Base-by-base conservation (phyloP, 805 yeast species). In the Hanseniaspora clermontiae region DNA sequence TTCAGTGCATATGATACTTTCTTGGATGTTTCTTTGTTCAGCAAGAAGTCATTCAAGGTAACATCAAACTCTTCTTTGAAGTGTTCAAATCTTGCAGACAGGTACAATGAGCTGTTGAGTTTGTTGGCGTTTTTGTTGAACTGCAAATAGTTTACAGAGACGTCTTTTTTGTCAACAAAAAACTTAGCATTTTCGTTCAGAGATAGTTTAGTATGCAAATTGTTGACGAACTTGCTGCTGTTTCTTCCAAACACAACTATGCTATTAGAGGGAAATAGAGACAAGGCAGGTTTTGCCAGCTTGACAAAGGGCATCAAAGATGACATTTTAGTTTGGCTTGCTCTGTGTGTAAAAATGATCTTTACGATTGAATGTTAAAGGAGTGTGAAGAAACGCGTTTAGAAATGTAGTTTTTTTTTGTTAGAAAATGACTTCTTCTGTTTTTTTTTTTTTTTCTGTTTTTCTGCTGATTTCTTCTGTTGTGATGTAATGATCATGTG, bases 61-160 rank as follows among this genome's bases (percentile, higher is more conserved):
- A 53, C 82, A 66, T 91, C 96, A 60, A 84, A 82, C 58, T 80
- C 88, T 60, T 91, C 97, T 59, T 90, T 84, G 66, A 79, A 87
- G 56, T 80, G 80, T 69, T 91, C 98, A 65, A 87, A 91, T 53
- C 98, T 70, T 0, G 97, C 96, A 52, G 95, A 82, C 38, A 91
- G 63, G 71, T 90, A 95, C 0, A 89, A 86, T 15, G 81, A 71
- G 14, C 19, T 31, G 17, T 53, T 53, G 1, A 53, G 29, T 5
- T 39, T 45, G 29, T 53, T 53, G 4, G 17, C 5, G n/a, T 53
- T 53, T 32, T 53, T 53, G 38, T 53, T 53, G 40, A 53, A 53
- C 32, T 53, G 51, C 7, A 53, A 31, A n/a, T 39, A 46, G 19
- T 53, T 53, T 8, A 53, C 29, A 8, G 42, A 31, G 11, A 53